Evolutionary conservation across 768 basidiomycete species (phyloP).

Genomic region (Gloeophyllum trabeum): DNA sequence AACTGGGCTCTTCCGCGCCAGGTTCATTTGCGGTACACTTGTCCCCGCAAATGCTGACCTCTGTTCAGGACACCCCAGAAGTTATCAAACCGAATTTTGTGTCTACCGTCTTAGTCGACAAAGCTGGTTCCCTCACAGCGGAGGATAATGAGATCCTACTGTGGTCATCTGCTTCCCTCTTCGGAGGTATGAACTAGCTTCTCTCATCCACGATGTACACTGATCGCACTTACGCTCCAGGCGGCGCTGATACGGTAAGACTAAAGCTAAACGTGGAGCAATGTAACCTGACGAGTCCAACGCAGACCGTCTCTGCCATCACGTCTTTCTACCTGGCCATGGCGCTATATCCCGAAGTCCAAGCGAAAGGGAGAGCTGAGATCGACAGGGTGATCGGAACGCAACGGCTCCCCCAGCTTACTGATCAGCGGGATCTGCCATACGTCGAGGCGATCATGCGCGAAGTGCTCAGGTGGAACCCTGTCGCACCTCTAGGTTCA

Average conservation of each 20-base stretch:
- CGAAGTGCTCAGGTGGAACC: conserved; percentile 18
- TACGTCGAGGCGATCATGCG: conserved; percentile 20
- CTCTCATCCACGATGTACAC: background rate
- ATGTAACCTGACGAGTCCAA: background rate
- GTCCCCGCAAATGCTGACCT: too few species aligned
- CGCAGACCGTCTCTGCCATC: conserved; percentile 4
- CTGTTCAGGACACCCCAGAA: background rate
- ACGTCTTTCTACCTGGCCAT: conserved; percentile 8
- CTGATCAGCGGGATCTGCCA: conserved; percentile 22
- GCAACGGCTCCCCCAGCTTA: conserved; percentile 16
- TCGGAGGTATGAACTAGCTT: conserved; percentile 9
- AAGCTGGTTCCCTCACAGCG: conserved; percentile 1
- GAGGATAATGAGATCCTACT: conserved; percentile 4
- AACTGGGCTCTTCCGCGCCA: conserved; percentile 3
- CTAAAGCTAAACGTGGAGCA: background rate
- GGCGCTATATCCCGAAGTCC: conserved; percentile 15
- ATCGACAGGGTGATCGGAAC: conserved; percentile 18
- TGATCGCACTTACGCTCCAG: conserved; percentile 1
- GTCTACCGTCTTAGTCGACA: background rate
- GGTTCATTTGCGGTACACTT: conserved; percentile 1
- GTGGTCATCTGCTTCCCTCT: conserved; percentile 11
- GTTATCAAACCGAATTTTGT: background rate
- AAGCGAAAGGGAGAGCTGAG: conserved; percentile 16
- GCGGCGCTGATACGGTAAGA: conserved; percentile 5
- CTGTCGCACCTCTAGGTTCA: conserved; percentile 10